Percentiles rank a stretch among this genome's conserved stretches.
phyloP scores from a whole-genome alignment of 768 basidiomycete genomes.

The Suillus tomentosus region DNA sequence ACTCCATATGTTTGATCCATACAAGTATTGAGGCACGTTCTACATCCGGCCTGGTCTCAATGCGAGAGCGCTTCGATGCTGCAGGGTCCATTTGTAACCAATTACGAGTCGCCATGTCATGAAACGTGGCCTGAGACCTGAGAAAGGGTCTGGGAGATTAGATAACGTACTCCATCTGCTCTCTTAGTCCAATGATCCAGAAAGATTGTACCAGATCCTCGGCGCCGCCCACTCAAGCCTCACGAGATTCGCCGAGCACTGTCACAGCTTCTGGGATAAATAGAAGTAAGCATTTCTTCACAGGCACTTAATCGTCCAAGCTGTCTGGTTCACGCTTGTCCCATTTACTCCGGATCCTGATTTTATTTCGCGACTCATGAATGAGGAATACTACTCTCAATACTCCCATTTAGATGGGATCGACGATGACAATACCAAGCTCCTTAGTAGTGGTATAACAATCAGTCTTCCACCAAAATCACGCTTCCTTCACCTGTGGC shows the following conservation, averaged over 20 bases:
- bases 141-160: background rate
- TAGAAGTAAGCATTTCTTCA: background rate
- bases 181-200: background rate
- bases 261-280: background rate
- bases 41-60: constrained; percentile 38
- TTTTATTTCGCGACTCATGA: background rate
- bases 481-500: background rate
- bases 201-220: background rate
- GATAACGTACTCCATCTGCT: background rate
- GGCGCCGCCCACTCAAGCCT: background rate
- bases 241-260: background rate
- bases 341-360: background rate
- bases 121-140: background rate
- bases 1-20: constrained; percentile 32
- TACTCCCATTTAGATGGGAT: background rate
- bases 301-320: no score
- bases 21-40: constrained; percentile 22
- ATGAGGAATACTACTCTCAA: background rate
- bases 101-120: background rate
- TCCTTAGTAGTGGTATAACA: background rate
- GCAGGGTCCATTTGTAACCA: no score
- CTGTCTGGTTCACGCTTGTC: background rate
- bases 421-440: background rate
- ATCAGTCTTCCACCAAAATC: background rate
- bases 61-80: constrained; percentile 28